A percentile compares a stretch with the other conserved stretches of the same genome.
phyloP scores from a whole-genome alignment of 768 basidiomycete species.

The Trametes coccinea region DNA sequence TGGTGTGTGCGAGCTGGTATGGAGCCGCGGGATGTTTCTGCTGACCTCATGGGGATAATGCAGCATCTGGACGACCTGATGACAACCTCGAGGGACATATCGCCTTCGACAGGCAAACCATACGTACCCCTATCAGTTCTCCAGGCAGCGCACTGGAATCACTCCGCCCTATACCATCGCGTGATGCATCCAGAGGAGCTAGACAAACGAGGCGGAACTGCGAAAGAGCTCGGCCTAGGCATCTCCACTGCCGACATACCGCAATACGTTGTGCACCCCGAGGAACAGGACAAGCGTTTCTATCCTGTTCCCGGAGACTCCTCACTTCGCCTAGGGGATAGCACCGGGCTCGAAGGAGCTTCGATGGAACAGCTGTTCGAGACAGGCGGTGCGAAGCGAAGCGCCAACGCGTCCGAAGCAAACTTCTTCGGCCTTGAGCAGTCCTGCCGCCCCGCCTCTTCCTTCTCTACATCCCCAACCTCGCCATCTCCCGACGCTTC shows the following conservation, averaged over 20 bases:
- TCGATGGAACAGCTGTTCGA: slow-evolving; percentile 76
- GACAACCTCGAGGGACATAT: slow-evolving; percentile 70
- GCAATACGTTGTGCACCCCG: slow-evolving; percentile 24
- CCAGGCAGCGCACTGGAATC: slow-evolving; percentile 80
- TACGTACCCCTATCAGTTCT: slow-evolving; percentile 69
- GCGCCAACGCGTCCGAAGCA: slow-evolving; percentile 40
- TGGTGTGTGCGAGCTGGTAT: slow-evolving; percentile 50
- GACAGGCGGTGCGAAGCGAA: slow-evolving; percentile 14
- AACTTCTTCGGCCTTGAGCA: slow-evolving; percentile 67
- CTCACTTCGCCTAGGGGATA: slow-evolving; percentile 76
- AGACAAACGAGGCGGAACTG: slow-evolving; percentile 15
- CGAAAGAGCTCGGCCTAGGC: slow-evolving; percentile 73
- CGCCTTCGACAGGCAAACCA: slow-evolving; percentile 63
- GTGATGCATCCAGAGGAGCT: slow-evolving; percentile 36
- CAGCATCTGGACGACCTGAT: slow-evolving; percentile 82
- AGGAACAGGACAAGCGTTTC: slow-evolving; percentile 35
- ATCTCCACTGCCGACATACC: slow-evolving; percentile 52
- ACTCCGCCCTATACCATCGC: slow-evolving; percentile 63
- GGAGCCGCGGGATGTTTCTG: no score
- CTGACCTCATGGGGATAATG: background rate
- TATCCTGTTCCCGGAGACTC: slow-evolving; percentile 70
- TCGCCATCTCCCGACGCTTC: slow-evolving; percentile 27
- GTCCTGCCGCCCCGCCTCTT: slow-evolving; percentile 41
- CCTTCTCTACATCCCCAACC: background rate
- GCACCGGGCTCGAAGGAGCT: slow-evolving; percentile 47